Base-by-base conservation (phyloP, 176 grass and related monocot genomes). In the Eragrostis nindensis region DNA sequence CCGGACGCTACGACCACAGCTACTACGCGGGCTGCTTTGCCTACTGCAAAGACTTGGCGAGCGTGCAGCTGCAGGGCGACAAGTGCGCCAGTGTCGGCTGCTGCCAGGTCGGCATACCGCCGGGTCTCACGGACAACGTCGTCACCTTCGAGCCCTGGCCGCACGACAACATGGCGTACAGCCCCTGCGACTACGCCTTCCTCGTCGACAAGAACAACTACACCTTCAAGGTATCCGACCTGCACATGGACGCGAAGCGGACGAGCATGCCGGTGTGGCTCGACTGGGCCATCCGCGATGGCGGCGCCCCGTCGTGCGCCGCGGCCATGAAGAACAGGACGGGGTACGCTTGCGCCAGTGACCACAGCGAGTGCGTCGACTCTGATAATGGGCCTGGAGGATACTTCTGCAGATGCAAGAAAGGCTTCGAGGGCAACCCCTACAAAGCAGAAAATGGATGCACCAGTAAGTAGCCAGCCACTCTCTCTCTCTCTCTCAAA, bases 211-310 rank as follows among this genome's bases (percentile, higher is more conserved):
- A 25, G 16, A 40, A 68, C 1, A 5, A 22, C 32, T 86, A 77
- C 61, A 2, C 10, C 0, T 80, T 86, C 40, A 52, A 5, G 15
- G 43, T 11, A 16, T 6, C 44, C 3, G 77, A 86, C 42, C 72
- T 86, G 36, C 24, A 2, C 2, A 86, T 62, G 29, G 59, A 82
- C 19, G 11, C 24, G 7, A 16, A 4, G 5, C 52, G 30, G n/a
- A 19, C 8, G 25, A 77, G 15, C 15, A 67, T 82, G 77, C 88
- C 78, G 11, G 3, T 78, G 60, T 10, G 9, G 41, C 48, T 90
- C 11, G 83, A 86, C 26, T 90, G 88, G 88, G 88, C 88, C 24
- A 78, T 84, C 47, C 46, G 77, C 22, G 26, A 50, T 26, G 17
- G 17, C 10, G 1, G 32, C 11, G 36, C n/a, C 39, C 8, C 6